Percentiles rank a stretch among this genome's conserved stretches.
Conservation (phyloP, 192 early-diverging fungal species). For the Coemansia aciculifera region DNA sequence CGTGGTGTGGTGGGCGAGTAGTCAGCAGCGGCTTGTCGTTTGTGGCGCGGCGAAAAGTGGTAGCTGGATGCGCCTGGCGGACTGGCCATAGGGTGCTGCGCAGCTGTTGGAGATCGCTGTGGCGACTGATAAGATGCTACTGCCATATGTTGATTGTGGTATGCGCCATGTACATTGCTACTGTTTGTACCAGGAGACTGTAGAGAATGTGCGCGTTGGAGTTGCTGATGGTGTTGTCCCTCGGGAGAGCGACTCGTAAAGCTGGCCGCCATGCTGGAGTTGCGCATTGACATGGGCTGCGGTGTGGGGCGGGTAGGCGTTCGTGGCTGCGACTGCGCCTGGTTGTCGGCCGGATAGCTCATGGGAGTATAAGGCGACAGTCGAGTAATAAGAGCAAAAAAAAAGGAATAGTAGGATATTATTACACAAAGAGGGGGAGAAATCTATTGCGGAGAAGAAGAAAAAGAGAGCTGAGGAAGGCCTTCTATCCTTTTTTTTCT, state of each 20-base stretch:
- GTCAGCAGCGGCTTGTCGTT: conserved; percentile 11
- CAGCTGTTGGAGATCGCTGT: neutral
- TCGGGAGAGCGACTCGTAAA: conserved; percentile 34
- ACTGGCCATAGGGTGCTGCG: conserved; percentile 8
- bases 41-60: conserved; percentile 42
- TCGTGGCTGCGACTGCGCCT: conserved; percentile 4
- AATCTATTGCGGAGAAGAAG: conserved; percentile 3
- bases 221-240: conserved; percentile 23
- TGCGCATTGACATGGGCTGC: conserved; percentile 34
- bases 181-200: conserved; percentile 17
- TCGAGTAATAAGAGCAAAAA: neutral
- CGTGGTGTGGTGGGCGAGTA: conserved; percentile 31
- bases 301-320: conserved; percentile 22
- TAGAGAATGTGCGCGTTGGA: conserved; percentile 45
- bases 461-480: neutral
- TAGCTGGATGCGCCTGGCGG: conserved; percentile 14
- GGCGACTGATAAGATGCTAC: neutral
- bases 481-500: neutral
- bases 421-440: neutral
- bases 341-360: conserved; percentile 2
- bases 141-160: neutral
- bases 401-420: neutral
- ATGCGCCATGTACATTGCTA: neutral
- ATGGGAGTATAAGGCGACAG: neutral
- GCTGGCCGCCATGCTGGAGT: conserved; percentile 29